Base-by-base conservation (phyloP, 2,329 filamentous ascomycete species). In the Exutisphaerella laricina region DNA sequence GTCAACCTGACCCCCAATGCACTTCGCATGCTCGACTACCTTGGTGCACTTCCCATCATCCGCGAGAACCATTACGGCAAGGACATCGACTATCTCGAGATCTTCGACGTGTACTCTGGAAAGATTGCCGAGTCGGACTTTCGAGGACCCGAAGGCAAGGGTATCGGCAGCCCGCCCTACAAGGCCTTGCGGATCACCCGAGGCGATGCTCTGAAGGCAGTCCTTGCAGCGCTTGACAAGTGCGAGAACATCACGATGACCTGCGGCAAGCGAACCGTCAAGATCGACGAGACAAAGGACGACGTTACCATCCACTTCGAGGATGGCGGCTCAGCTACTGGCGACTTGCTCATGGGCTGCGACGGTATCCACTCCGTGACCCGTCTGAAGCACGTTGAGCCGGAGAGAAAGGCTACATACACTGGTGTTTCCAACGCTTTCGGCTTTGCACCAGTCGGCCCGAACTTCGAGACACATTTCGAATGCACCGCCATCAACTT, bases 1-100 rank as follows among this genome's bases (percentile, higher is more conserved):
- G 61, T 73, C 36, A 70, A 70, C 53, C 60, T 73, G n/a, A 71
- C 70, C 2, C 69, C 70, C 1, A 67, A 71, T 42, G 68, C 69
- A 7, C 58, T 72, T 4, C 62, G 68, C 26, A 54, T 65, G 50
- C 55, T 65, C 20, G 62, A 65, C 50, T 53, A 62, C 31, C 57
- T 65, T 2, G 62, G 60, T 16, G 60, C 58, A 3, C 47, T 64
- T 5, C 53, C 52, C 3, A 62, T 64, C 43, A 70, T 70, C 28
- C 60, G 62, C 6, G 57, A 64, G 21, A 45, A 55, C 18, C 55
- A 65, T 28, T 70, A 69, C 46, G 68, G 68, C 46, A 59, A 59
- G 34, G 62, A 64, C 26, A 70, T 70, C 45, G 56, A 63, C 39
- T 67, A 65, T 14, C 66, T 71, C 12, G 67, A 71, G 54, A 59